Conservation (phyloP, 257 asterid genomes). For the Solanum arcanum region DNA sequence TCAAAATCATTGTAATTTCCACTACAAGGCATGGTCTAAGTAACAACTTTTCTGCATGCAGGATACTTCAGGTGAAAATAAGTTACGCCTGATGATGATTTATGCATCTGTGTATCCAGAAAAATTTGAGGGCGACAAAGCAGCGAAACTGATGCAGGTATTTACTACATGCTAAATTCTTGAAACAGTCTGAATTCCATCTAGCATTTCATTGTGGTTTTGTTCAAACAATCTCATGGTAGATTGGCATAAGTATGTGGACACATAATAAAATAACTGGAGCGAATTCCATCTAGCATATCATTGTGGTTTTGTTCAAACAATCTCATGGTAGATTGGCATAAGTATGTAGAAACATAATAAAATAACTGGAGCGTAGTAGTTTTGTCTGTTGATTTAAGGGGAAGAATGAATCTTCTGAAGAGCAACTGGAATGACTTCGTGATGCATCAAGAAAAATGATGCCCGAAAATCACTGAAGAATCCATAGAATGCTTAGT, state of each 20-base stretch:
- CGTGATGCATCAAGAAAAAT: not conserved
- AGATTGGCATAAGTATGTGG: not conserved
- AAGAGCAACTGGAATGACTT: not conserved
- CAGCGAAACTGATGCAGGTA: constrained; percentile 91
- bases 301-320: not conserved
- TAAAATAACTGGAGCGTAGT: not conserved
- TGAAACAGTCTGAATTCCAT: not conserved
- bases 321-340: not conserved
- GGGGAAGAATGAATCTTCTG: not conserved
- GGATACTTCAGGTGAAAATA: constrained; percentile 56
- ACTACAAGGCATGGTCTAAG: not conserved
- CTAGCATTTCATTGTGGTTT: not conserved
- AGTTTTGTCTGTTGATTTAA: not conserved
- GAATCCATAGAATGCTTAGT: not conserved
- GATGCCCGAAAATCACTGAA: not conserved
- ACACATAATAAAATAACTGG: not conserved
- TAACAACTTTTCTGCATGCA: constrained; percentile 17
- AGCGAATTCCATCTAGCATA: not conserved
- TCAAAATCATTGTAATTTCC: not conserved
- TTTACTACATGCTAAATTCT: not conserved
- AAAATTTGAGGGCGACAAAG: constrained; percentile 92
- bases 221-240: not conserved
- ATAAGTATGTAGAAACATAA: not conserved
- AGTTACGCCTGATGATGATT: constrained; percentile 80
- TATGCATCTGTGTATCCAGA: constrained; percentile 85